Percentiles rank a stretch among this genome's conserved stretches.
Conservation (phyloP, 2,329 filamentous ascomycete species). For the Penicillium hesseltinei region DNA sequence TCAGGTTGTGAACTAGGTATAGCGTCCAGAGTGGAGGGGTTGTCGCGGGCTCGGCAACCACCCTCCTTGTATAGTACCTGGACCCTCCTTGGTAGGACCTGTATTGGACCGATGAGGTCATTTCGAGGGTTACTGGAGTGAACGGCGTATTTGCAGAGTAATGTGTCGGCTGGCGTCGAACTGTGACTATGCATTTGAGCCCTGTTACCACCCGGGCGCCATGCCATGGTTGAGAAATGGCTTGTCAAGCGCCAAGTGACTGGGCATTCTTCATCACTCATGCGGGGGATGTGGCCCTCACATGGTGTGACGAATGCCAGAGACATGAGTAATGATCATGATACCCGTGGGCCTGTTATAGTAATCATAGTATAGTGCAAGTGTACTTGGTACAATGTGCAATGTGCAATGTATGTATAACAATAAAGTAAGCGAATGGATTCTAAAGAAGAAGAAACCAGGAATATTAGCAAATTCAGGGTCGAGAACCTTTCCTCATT, state of each 20-base stretch:
- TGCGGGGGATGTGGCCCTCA: background rate
- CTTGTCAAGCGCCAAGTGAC: background rate
- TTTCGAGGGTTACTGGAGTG: background rate
- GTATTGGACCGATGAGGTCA: background rate
- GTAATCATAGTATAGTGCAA: background rate
- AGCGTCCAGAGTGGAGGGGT: background rate
- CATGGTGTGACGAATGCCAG: background rate
- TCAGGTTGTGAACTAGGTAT: background rate
- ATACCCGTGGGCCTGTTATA: background rate
- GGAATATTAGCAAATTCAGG: background rate
- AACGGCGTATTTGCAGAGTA: background rate
- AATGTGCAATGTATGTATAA: background rate
- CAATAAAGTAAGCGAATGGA: background rate
- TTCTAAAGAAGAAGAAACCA: background rate
- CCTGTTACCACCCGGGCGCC: background rate
- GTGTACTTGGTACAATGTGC: background rate
- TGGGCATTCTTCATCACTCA: background rate
- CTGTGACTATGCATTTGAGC: background rate
- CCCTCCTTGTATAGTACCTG: background rate
- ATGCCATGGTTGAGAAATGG: background rate
- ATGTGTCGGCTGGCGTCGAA: background rate
- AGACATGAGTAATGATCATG: conserved; percentile 3
- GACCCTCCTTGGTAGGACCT: background rate
- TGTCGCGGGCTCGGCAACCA: background rate
- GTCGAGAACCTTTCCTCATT: background rate